Evolutionary conservation across 176 grass and related monocot genomes (phyloP).

Genomic region (Hsuehochloa calcarea): DNA sequence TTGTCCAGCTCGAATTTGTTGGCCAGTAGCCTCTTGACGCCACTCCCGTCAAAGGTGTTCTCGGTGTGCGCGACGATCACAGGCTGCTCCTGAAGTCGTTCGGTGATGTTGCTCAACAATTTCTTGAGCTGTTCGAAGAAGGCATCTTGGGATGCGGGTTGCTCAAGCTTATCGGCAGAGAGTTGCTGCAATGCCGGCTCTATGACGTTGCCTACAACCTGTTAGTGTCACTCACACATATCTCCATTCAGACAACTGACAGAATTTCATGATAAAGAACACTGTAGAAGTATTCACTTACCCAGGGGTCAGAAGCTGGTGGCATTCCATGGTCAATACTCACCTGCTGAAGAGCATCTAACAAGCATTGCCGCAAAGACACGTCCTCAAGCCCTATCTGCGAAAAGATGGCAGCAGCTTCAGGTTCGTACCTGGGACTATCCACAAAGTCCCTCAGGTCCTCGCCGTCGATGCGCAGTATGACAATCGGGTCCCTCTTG

Average conservation of each 20-base stretch:
- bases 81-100: slow-evolving; percentile 62
- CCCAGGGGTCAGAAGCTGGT: slow-evolving; percentile 73
- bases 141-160: slow-evolving; percentile 43
- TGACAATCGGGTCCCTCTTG: slow-evolving; percentile 90
- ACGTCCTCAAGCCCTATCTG: slow-evolving; percentile 26
- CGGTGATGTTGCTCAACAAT: slow-evolving; percentile 36
- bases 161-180: slow-evolving; percentile 38
- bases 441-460: slow-evolving; percentile 74
- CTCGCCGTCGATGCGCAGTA: slow-evolving; percentile 87
- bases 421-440: slow-evolving; percentile 49
- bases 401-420: slow-evolving; percentile 55
- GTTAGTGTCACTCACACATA: background rate
- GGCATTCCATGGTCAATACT: slow-evolving; percentile 81
- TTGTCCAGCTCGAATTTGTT: slow-evolving; percentile 80
- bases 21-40: slow-evolving; percentile 63
- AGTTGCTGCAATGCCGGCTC: slow-evolving; percentile 58
- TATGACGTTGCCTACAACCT: slow-evolving; percentile 56
- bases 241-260: background rate
- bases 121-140: slow-evolving; percentile 62
- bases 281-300: slow-evolving; percentile 17
- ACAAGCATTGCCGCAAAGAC: slow-evolving; percentile 50
- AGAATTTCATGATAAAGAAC: background rate
- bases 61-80: slow-evolving; percentile 89
- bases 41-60: slow-evolving; percentile 71
- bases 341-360: slow-evolving; percentile 51